Evolutionary conservation across 306 rosid species (phyloP).

Genomic region (Lathyrus oleraceus): DNA sequence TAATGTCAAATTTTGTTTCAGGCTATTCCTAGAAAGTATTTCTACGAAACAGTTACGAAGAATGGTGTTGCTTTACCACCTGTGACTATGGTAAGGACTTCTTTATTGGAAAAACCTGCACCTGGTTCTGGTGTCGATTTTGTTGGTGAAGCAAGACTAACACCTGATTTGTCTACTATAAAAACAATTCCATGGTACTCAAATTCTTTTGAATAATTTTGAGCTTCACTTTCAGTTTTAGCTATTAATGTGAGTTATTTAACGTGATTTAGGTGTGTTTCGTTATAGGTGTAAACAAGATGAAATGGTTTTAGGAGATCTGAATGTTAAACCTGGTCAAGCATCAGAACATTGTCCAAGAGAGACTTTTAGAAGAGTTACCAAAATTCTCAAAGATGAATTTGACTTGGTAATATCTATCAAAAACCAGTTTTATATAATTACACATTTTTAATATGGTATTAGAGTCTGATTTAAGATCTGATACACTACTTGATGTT

Average conservation of each 20-base stretch:
- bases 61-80: conserved; percentile 71
- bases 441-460: no score
- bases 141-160: conserved; percentile 77
- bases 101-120: conserved; percentile 62
- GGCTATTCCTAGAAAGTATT: conserved; percentile 77
- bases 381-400: conserved; percentile 76
- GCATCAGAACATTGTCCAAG: conserved; percentile 94
- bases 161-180: conserved; percentile 84
- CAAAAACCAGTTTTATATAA: no score
- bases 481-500: no score
- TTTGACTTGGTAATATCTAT: conserved; percentile 62
- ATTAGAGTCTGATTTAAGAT: no score
- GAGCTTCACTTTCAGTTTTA: no score
- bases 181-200: conserved; percentile 76
- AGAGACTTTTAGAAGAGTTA: conserved; percentile 67
- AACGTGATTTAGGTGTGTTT: no score
- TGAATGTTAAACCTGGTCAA: conserved; percentile 70
- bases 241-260: no score
- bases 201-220: background rate
- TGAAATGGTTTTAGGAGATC: conserved; percentile 27
- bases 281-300: conserved; percentile 70
- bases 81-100: conserved; percentile 66
- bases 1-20: conserved; percentile 47
- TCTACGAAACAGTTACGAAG: conserved; percentile 49
- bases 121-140: conserved; percentile 68